Base-by-base conservation (phyloP, 768 basidiomycete genomes). In the Udeniomyces megalosporus region DNA sequence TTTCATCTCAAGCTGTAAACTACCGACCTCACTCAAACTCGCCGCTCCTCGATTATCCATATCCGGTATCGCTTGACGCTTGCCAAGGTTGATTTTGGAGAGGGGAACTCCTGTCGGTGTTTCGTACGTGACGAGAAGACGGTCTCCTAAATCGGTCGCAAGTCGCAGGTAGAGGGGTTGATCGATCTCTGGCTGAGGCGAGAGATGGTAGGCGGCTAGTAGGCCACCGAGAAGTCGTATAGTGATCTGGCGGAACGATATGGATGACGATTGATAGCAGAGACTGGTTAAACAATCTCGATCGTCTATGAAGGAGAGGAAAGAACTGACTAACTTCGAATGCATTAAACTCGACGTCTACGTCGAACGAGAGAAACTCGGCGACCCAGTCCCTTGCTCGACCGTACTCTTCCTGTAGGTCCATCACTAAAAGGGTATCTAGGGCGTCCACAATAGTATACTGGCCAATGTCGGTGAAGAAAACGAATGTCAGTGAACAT, bases 181-280 rank as follows among this genome's bases (percentile, higher is more conserved):
- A 34, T 80, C 75, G 0, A 48, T n/a, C n/a, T n/a, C n/a, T n/a
- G n/a, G n/a, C 2, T 68, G 65, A 0, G 60, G 66, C 17, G 77
- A 78, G 11, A 95, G 79, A 69, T 90, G 82, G 70, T 89, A 83
- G 0, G 90, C 85, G 1, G 90, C 83, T 1, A 96, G 77, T 4
- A 97, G 79, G 0, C 93, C 93, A 10, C 93, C 92, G 3, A 97
- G 78, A 1, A 93, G 80, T 26, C 92, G 83, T 57, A 95, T 96
- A 0, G 90, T 95, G 1, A 87, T 91, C 88, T 63, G 55, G 10
- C 0, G 20, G 17, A 14, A 29, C n/a, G n/a, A 8, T 12, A 57
- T 24, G 17, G 34, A n/a, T 20, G 28, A 35, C 34, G 22, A 56
- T 24, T 26, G 17, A 26, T 24, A 24, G 24, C 42, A 20, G 1